Conservation (phyloP, 164 flowering plant genomes). For the Magnolia changhungtana region DNA sequence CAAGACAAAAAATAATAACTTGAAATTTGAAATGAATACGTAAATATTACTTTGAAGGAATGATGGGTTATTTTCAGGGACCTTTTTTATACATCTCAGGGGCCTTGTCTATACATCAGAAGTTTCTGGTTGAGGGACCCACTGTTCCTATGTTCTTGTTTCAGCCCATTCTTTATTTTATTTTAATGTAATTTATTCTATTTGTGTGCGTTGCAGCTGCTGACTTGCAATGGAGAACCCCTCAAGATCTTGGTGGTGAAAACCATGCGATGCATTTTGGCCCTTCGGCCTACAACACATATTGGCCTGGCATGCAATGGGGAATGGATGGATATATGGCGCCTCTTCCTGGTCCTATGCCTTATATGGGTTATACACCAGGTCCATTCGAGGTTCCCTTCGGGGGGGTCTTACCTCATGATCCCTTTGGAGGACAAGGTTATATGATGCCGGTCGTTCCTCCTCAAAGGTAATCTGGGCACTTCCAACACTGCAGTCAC, state of each 20-base stretch:
- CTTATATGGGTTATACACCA: slow-evolving; percentile 57
- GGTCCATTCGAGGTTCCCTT: slow-evolving; percentile 63
- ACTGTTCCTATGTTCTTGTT: neutral
- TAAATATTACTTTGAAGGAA: neutral
- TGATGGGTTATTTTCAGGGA: neutral
- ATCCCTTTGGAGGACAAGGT: slow-evolving; percentile 59
- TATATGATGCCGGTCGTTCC: slow-evolving; percentile 55
- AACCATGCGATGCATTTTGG: slow-evolving; percentile 66
- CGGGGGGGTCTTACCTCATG: slow-evolving; percentile 52
- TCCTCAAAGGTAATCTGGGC: slow-evolving; percentile 45
- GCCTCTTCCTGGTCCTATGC: slow-evolving; percentile 56
- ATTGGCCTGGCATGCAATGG: slow-evolving; percentile 69
- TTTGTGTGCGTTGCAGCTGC: slow-evolving; percentile 24
- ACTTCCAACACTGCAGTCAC: neutral
- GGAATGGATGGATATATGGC: slow-evolving; percentile 64
- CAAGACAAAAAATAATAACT: too few species aligned
- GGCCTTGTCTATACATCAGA: neutral
- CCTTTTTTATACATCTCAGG: too few species aligned
- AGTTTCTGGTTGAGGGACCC: neutral
- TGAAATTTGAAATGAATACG: too few species aligned
- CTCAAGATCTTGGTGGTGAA: slow-evolving; percentile 62
- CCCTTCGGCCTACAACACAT: slow-evolving; percentile 60
- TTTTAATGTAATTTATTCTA: neutral
- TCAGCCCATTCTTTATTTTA: too few species aligned
- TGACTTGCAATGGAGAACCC: slow-evolving; percentile 64